Evolutionary conservation across 2,329 filamentous ascomycete genomes (phyloP), one percentile per base, ranked within the genome.

Genomic region (Pestalotiopsis sp.): DNA sequence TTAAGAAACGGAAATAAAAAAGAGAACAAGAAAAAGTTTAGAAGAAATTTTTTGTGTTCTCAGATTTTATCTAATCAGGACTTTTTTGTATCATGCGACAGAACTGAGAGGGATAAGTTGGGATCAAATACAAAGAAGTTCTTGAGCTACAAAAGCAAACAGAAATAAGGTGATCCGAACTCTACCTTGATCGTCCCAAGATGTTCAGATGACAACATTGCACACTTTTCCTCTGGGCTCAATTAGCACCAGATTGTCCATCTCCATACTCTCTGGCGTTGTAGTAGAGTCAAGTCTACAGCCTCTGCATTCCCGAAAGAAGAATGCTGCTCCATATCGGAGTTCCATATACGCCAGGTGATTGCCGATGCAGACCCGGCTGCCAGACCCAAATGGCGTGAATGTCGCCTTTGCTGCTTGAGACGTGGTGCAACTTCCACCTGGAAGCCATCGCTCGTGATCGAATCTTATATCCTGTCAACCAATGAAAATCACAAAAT

Each of bases 331-430:
- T 0, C 79, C 84, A 26, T 85, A 80, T 4, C 85, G 78, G 20
- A 88, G 72, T 71, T 88, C 86, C 76, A 86, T 86, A 20, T 80
- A 77, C 0, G 87, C 86, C 17, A 89, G 78, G 66, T 88, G 85
- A 24, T 85, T 77, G 3, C 87, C 87, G 11, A 89, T 77, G 68
- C 87, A 89, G 2, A 74, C 73, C 61, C 84, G 78, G 0, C 85
- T 79, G 1, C 87, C 87, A 4, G 80, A 83, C 1, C 86, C 86
- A 73, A 88, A 89, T 0, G 86, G 82, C 68, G 84, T 79, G 66
- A 81, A 86, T 0, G 0, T 66, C 60, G 0, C 44, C 20, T 52
- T 52, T 6, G 44, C 44, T 9, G 17, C 20, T 20, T 52, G 17
- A 0, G 44, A 52, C 1, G 17, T 52, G 17, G 44, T 20, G 17